A percentile compares a stretch with the other conserved stretches of the same genome.
Evolutionary conservation across 1,284 basidiomycete genomes (phyloP).

Genomic region (Caloboletus firmus): DNA sequence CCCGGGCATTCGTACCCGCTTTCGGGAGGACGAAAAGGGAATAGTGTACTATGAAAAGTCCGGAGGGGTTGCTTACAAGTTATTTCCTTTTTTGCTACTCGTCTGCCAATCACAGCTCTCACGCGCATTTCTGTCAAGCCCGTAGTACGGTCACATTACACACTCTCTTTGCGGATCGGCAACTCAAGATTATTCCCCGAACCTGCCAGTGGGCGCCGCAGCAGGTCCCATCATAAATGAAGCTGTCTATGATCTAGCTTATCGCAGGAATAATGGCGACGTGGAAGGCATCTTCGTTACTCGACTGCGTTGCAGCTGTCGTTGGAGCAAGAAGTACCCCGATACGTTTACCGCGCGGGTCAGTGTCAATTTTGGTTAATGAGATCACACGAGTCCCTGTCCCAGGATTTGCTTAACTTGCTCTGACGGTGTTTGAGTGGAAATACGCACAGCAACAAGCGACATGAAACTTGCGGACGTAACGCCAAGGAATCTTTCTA

Average conservation of each 20-base stretch:
- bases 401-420: too few species aligned
- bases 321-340: neutral
- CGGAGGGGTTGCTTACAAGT: too few species aligned
- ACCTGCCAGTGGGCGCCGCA: slow-evolving; percentile 4
- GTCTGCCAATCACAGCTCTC: neutral
- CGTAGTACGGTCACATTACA: too few species aligned
- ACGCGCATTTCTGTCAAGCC: too few species aligned
- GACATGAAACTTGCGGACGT: neutral
- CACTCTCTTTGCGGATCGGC: neutral
- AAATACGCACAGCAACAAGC: slow-evolving; percentile 16
- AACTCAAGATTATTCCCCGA: neutral
- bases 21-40: neutral
- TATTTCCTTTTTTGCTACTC: neutral
- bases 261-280: neutral
- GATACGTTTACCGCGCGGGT: too few species aligned
- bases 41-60: neutral
- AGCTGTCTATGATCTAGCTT: too few species aligned
- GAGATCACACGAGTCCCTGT: neutral
- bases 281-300: neutral
- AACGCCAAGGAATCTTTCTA: slow-evolving; percentile 3
- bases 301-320: neutral
- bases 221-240: slow-evolving; percentile 16
- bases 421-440: slow-evolving; percentile 30
- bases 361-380: neutral
- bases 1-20: neutral